Percentiles rank a stretch among this genome's conserved stretches.
These are phyloP conservation scores for Clonostachys chloroleuca DNA, from an alignment of 2,329 filamentous ascomycete genomes.

Conservation along the genomic window DNA sequence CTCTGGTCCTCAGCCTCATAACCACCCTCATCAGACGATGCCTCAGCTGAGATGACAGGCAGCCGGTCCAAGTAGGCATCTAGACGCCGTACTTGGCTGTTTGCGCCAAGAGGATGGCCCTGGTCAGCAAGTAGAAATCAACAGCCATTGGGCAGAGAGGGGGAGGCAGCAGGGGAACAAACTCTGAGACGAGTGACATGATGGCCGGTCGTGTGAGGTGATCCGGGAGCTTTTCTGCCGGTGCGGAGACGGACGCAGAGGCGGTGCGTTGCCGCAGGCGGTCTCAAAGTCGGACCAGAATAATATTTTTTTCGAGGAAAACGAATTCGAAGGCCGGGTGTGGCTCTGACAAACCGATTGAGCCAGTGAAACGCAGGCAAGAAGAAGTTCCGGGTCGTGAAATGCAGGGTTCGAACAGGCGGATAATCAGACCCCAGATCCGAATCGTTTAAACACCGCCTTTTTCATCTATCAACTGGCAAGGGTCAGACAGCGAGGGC, in stretches of 20 bases:
- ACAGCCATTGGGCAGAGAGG: background rate
- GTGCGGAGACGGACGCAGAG: background rate
- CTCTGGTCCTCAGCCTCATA: slow-evolving; percentile 20
- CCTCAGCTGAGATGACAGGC: slow-evolving; percentile 30
- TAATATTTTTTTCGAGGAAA: too few species aligned
- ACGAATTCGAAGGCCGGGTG: too few species aligned
- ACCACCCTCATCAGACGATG: slow-evolving; percentile 32
- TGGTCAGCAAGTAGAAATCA: background rate
- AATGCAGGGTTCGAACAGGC: background rate
- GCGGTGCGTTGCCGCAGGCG: too few species aligned
- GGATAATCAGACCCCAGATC: too few species aligned
- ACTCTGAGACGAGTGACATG: slow-evolving; percentile 46
- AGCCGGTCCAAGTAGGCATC: slow-evolving; percentile 64
- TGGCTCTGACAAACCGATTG: background rate
- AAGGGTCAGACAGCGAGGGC: too few species aligned
- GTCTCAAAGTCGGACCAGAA: too few species aligned
- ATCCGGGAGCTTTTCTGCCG: background rate
- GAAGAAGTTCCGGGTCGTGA: background rate
- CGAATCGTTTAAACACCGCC: too few species aligned
- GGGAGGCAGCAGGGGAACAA: slow-evolving; percentile 15
- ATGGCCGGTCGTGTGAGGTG: background rate
- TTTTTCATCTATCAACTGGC: too few species aligned
- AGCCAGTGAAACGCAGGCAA: background rate
- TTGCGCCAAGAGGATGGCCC: slow-evolving; percentile 1
- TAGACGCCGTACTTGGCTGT: slow-evolving; percentile 56